Evolutionary conservation across 768 basidiomycete genomes (phyloP), one percentile per base, ranked within the genome.

Genomic region (Lactarius akahatsu): DNA sequence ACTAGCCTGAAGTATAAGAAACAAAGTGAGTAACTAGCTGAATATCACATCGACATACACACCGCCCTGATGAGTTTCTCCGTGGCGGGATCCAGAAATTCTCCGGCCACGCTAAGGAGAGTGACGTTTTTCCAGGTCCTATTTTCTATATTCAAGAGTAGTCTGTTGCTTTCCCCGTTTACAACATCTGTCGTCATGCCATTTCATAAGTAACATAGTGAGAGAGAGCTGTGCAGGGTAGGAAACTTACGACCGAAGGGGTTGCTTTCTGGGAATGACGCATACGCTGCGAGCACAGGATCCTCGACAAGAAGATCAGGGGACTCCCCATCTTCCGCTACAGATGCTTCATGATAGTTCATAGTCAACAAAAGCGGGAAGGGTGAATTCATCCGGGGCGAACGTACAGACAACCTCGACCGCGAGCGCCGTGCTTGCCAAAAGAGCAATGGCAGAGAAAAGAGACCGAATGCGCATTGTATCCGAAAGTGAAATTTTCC

Each of bases 111-210:
- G 71, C 77, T 82, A 66, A 85, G 74, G 20, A 94, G 77, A 2
- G 90, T 91, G 58, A 90, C 80, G 69, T 92, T 90, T 71, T 81
- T 82, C 70, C 83, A 84, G 13, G 89, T 88, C 75, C 85, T 89
- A 77, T 92, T 94, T 76, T 92, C 91, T 15, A 94, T 80, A 32
- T 80, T 76, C 58, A 94, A 76, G 30, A 77, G 77, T 40, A 94
- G 78, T 38, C 82, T 78, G 74, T 92, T 94, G 73, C 83, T 85
- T 80, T 92, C 90, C 65, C 92, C 92, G 71, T 94, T 94, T 38
- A 93, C 86, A 58, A 94, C 79, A 66, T 92, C 92, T 94, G 72
- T n/a, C 23, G 23, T 36, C 36, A 64, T 38, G 8, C 20, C 60
- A 54, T 36, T 28, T 58, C 30, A 16, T 56, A 23, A 38, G 47